A percentile compares a stretch with the other conserved stretches of the same genome.
These are phyloP conservation scores for Penicillium turbatum DNA, from an alignment of 495 filamentous ascomycete genomes.

Conservation along the genomic window DNA sequence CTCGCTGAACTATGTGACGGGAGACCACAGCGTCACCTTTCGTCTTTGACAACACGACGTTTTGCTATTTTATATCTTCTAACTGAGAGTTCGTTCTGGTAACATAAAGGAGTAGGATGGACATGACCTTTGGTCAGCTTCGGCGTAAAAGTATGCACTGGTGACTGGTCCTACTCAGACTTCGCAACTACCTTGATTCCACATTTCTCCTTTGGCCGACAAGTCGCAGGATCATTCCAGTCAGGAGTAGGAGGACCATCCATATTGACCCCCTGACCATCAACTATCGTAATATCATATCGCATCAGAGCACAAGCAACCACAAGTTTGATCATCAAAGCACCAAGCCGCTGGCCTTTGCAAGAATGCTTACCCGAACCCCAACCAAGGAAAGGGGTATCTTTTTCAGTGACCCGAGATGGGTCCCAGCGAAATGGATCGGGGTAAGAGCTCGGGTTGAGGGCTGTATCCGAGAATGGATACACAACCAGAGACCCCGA, in stretches of 20 bases:
- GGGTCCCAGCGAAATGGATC: slow-evolving; percentile 9
- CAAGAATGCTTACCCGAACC: slow-evolving; percentile 6
- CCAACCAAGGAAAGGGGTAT: slow-evolving; percentile 6
- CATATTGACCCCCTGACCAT: neutral
- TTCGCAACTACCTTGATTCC: neutral
- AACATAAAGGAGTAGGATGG: too few relatives aligned
- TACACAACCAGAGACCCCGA: slow-evolving; percentile 4
- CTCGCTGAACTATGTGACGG: too few relatives aligned
- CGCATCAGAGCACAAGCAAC: neutral
- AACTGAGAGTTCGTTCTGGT: too few relatives aligned
- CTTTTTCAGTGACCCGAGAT: neutral
- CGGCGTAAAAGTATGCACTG: neutral
- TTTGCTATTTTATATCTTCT: too few relatives aligned
- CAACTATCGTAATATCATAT: slow-evolving; percentile 3
- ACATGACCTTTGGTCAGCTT: too few relatives aligned
- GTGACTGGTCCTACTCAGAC: neutral
- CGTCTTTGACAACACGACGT: too few relatives aligned
- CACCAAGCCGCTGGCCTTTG: slow-evolving; percentile 12
- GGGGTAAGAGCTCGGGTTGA: neutral
- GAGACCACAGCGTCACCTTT: too few relatives aligned
- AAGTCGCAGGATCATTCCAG: slow-evolving; percentile 7
- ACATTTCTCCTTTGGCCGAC: slow-evolving; percentile 4
- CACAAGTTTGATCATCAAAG: slow-evolving; percentile 8
- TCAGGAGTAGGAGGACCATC: neutral
- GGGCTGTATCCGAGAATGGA: slow-evolving; percentile 6